Evolutionary conservation across 371 early-diverging fungal genomes (phyloP).

Genomic region (Vittaforma corneae): DNA sequence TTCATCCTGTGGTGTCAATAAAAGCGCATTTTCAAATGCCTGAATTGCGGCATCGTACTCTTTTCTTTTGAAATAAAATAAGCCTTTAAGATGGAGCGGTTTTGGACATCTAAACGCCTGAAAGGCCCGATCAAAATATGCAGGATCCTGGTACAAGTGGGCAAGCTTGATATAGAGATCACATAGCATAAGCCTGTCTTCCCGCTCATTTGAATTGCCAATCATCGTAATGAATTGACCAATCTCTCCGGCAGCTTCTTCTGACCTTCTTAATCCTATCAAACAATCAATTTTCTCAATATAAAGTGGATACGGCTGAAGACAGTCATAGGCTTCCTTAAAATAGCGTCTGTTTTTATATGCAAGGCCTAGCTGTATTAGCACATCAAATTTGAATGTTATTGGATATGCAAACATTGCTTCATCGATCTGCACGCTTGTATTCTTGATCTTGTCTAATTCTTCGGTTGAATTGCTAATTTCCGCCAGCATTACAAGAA

Average conservation of each 20-base stretch:
- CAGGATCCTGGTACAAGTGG: constrained; percentile 11
- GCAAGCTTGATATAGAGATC: constrained; percentile 31
- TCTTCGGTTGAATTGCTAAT: neutral
- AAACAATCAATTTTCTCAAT: constrained; percentile 33
- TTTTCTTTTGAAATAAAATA: constrained; percentile 19
- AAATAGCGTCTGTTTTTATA: constrained; percentile 7
- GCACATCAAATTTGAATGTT: constrained; percentile 24
- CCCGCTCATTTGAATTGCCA: neutral
- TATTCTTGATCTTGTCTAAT: neutral
- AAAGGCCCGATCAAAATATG: constrained; percentile 30
- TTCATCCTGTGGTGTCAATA: constrained; percentile 22
- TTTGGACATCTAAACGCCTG: constrained; percentile 15
- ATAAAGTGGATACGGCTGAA: neutral
- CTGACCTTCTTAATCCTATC: constrained; percentile 11
- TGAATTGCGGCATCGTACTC: neutral
- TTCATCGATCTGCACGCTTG: neutral
- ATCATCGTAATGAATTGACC: constrained; percentile 7
- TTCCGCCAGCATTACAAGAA: neutral
- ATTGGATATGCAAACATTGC: constrained; percentile 22
- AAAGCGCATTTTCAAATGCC: constrained; percentile 15
- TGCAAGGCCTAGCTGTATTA: neutral
- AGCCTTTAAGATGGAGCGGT: constrained; percentile 33
- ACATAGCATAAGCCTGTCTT: constrained; percentile 10
- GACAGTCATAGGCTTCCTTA: neutral
- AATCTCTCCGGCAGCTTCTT: constrained; percentile 20